Evolutionary conservation across 306 rosid genomes (phyloP).

Genomic region (Arachis hypogaea): DNA sequence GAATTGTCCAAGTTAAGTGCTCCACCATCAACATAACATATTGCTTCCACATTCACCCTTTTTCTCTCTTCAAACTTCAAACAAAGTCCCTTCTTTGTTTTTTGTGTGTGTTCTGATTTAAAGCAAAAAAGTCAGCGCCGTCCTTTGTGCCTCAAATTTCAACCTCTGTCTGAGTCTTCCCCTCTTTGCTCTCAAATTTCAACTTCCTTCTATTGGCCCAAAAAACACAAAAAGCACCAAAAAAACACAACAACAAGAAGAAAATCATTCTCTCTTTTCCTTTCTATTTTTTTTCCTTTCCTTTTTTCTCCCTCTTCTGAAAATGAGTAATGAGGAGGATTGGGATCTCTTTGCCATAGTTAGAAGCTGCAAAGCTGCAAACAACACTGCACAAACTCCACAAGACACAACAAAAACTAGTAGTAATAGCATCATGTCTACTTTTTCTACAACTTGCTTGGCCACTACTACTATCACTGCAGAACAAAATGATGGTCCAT

Average conservation of each 20-base stretch:
- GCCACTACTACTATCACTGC: constrained; percentile 27
- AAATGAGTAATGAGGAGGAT: constrained; percentile 55
- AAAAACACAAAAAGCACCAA: not conserved
- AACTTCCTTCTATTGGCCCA: constrained; percentile 7
- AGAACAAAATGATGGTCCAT: constrained; percentile 39
- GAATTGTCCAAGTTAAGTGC: constrained; percentile 53
- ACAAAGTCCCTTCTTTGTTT: not conserved
- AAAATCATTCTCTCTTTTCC: not conserved
- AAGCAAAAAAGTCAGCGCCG: constrained; percentile 65
- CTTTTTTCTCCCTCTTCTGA: not conserved
- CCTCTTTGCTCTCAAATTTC: not conserved
- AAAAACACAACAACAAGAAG: not conserved
- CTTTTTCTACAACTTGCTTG: constrained; percentile 33
- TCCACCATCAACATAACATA: constrained; percentile 47
- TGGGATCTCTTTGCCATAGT: constrained; percentile 89
- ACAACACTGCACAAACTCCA: constrained; percentile 7
- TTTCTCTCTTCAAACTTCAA: constrained; percentile 30
- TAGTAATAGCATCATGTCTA: too few species aligned
- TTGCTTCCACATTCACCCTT: constrained; percentile 7
- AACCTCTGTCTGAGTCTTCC: constrained; percentile 30
- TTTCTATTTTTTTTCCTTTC: not conserved
- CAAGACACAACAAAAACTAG: not conserved
- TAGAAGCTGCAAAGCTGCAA: constrained; percentile 53
- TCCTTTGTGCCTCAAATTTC: constrained; percentile 39
- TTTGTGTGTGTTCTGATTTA: too few species aligned